These are phyloP conservation scores for Fusarium lateritium DNA, from an alignment of 2,329 filamentous ascomycete genomes.

Conservation along the genomic window DNA sequence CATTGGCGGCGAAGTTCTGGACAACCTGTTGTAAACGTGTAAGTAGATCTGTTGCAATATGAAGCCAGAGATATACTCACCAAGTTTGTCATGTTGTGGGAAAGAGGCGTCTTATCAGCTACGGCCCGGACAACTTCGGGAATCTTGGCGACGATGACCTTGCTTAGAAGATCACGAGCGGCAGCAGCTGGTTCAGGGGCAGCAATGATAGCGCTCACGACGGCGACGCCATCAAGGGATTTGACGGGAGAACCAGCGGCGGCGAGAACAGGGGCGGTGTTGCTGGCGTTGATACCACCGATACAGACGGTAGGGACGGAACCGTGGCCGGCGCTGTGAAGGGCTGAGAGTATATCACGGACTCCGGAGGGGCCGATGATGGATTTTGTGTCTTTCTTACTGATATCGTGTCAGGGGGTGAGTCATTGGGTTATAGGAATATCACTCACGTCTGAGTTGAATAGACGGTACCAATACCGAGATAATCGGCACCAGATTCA, in stretches of 20 bases:
- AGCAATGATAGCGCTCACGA: conserved; percentile 90
- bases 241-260: conserved; percentile 73
- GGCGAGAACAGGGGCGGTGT: conserved; percentile 80
- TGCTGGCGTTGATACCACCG: conserved; percentile 86
- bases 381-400: conserved; percentile 87
- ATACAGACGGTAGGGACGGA: conserved; percentile 82
- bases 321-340: conserved; percentile 64
- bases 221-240: conserved; percentile 82
- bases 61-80: conserved; percentile 55
- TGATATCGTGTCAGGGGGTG: conserved; percentile 51
- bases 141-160: conserved; percentile 65
- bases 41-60: background rate
- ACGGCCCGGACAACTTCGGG: conserved; percentile 72
- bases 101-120: conserved; percentile 76
- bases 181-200: conserved; percentile 76
- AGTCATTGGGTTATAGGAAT: background rate
- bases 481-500: conserved; percentile 85
- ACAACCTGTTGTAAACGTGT: conserved; percentile 68
- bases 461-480: conserved; percentile 92
- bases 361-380: conserved; percentile 71
- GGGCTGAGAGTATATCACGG: conserved; percentile 66
- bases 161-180: conserved; percentile 68
- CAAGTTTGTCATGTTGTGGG: conserved; percentile 97
- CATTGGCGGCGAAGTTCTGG: conserved; percentile 94
- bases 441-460: conserved; percentile 80